phyloP scores from a whole-genome alignment of 164 flowering plant genomes.

The Tinospora cordifolia region DNA sequence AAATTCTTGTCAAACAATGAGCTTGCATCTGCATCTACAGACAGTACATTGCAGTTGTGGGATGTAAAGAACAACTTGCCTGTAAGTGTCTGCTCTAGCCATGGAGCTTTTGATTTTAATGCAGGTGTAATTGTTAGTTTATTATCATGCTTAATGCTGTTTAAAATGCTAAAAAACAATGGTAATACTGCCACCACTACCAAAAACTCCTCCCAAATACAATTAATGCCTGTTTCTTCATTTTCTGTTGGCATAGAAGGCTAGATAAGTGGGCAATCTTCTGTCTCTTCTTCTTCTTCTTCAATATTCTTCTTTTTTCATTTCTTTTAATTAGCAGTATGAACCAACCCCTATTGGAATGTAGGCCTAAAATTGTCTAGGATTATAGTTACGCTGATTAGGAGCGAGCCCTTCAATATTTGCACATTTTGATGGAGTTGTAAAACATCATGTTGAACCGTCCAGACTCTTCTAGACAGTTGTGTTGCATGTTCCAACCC shows the following conservation, averaged over 20 bases:
- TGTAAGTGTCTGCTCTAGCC: conserved; percentile 32
- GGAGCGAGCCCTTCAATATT: too few species aligned
- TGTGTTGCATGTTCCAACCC: too few species aligned
- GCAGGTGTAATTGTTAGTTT: background rate
- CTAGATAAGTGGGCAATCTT: too few species aligned
- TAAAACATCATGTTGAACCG: too few species aligned
- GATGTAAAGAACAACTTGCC: conserved; percentile 74
- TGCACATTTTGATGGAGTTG: too few species aligned
- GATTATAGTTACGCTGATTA: too few species aligned
- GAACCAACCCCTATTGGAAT: background rate
- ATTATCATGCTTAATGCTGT: background rate
- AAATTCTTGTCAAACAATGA: conserved; percentile 83
- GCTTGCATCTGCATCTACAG: conserved; percentile 98
- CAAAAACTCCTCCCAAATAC: background rate
- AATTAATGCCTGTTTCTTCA: background rate
- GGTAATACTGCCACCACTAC: background rate
- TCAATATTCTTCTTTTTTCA: too few species aligned
- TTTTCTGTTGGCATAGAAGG: background rate
- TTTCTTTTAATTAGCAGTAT: too few species aligned
- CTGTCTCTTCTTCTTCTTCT: too few species aligned
- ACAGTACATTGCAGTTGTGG: conserved; percentile 93
- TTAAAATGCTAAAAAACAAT: too few species aligned
- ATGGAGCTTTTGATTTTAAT: background rate
- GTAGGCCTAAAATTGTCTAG: too few species aligned
- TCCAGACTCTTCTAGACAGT: too few species aligned